Conservation (phyloP, 352 stramenopile species). For the Phytophthora ohioensis region DNA sequence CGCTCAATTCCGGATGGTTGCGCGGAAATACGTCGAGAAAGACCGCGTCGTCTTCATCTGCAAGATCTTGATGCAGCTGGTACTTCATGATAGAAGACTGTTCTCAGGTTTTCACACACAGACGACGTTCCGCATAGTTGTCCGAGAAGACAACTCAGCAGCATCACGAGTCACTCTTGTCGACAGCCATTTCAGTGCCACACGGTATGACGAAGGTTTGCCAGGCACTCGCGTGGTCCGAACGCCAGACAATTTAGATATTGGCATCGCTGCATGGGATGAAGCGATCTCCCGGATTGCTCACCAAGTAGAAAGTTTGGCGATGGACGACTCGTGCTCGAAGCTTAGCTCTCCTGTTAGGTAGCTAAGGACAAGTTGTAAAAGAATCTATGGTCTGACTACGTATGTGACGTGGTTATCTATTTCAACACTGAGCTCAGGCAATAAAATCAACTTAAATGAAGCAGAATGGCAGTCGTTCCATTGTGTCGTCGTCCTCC, state of each 20-base stretch:
- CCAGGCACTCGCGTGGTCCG: not conserved
- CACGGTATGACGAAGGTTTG: conserved; percentile 8
- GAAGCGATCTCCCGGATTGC: conserved; percentile 26
- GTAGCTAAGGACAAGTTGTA: too few species aligned
- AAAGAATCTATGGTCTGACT: too few species aligned
- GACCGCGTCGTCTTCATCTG: conserved; percentile 34
- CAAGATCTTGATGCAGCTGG: conserved; percentile 26
- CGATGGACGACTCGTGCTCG: conserved; percentile 28
- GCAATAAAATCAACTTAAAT: too few species aligned
- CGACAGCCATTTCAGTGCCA: conserved; percentile 35
- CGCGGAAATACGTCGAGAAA: conserved; percentile 31
- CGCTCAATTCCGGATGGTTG: conserved; percentile 18
- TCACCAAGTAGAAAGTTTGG: conserved; percentile 37
- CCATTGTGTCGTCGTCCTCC: too few species aligned
- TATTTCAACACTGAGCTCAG: too few species aligned
- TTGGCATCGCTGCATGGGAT: conserved; percentile 26
- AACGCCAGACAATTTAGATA: conserved; percentile 9
- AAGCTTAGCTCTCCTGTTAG: not conserved
- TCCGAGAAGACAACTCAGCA: not conserved
- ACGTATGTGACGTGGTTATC: too few species aligned
- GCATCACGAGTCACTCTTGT: conserved; percentile 2
- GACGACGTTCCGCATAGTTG: conserved; percentile 26
- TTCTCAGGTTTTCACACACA: conserved; percentile 6
- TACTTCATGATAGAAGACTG: not conserved
- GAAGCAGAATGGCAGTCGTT: too few species aligned